These are phyloP conservation scores for Metschnikowia amazonensis DNA, from an alignment of 805 yeast genomes.

Conservation along the genomic window DNA sequence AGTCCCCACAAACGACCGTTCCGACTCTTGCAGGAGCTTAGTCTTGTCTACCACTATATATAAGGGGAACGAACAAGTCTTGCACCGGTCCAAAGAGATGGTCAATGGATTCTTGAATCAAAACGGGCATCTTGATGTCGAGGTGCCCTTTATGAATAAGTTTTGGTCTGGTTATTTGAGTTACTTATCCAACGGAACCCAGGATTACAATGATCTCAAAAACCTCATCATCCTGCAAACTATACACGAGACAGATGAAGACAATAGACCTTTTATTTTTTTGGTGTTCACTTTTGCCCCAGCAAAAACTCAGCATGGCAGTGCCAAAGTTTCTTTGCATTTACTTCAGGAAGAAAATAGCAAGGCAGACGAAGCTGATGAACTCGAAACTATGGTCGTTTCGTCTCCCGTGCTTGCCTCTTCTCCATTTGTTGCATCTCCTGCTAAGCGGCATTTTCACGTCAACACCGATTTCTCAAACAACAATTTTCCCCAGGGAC, in stretches of 20 bases:
- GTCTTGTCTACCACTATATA: constrained; percentile 21
- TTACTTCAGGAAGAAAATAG: constrained; percentile 2
- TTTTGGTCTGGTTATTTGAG: constrained; percentile 40
- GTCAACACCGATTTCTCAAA: constrained; percentile 11
- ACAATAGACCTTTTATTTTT: constrained; percentile 6
- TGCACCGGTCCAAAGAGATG: constrained; percentile 25
- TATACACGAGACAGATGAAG: constrained; percentile 22
- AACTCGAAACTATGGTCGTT: constrained; percentile 39
- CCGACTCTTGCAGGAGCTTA: constrained; percentile 26
- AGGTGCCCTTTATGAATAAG: constrained; percentile 34
- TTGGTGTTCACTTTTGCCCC: constrained; percentile 13
- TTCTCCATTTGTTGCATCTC: constrained; percentile 32
- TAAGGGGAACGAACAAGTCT: constrained; percentile 16
- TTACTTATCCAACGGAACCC: constrained; percentile 31
- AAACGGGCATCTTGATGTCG: constrained; percentile 21
- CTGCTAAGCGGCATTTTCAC: constrained; percentile 18
- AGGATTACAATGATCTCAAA: constrained; percentile 15
- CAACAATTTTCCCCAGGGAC: constrained; percentile 19
- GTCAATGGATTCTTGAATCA: constrained; percentile 30
- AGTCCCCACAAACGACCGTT: constrained; percentile 2
- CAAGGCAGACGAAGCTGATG: constrained; percentile 16
- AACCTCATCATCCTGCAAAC: constrained; percentile 30
- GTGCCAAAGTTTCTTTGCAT: constrained; percentile 7
- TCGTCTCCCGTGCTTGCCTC: constrained; percentile 37
- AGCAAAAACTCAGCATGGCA: constrained; percentile 2